Evolutionary conservation across 768 basidiomycete genomes (phyloP), one percentile per base, ranked within the genome.

Genomic region (Leucocoprinus sp.): DNA sequence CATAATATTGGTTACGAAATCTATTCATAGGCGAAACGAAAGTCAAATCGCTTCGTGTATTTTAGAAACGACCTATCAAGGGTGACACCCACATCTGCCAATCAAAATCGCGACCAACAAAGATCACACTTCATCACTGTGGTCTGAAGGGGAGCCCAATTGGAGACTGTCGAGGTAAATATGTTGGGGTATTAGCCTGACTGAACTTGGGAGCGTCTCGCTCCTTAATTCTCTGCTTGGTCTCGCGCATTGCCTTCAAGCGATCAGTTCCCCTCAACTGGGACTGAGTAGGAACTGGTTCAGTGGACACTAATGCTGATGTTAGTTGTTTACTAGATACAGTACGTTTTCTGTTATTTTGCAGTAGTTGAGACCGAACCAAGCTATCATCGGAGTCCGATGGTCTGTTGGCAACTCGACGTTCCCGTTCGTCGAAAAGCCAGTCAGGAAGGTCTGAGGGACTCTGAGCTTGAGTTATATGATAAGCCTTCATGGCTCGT

Each of bases 401-500:
- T 37, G 31, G 52, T 42, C 9, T 51, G 43, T 22, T 51, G 55
- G 43, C 34, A 58, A 51, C 48, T 45, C 67, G 66, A 34, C 76
- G 71, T 54, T 83, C 80, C 33, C 62, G 66, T 44, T 72, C 76
- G 35, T 71, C 71, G 47, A 84, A 83, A 14, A 85, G 67, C 82
- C 82, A 84, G 6, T 67, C 62, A 8, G 83, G 81, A 15, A 84
- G 69, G 55, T 83, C 80, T 22, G 69, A 54, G 8, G 72, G 74
- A 28, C 69, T 64, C 19, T 68, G 68, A 17, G 80, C 80, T 57
- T 80, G 78, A 21, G 70, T 70, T 38, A 81, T 68, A 53, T 84
- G 75, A 56, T 83, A 84, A 0, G 76, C 73, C 56, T 80, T 82
- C 77, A 84, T 75, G 4, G 75, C 76, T n/a, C 70, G 70, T 3